Conservation (phyloP, 73 alveolate species). For the Paramecium caudatum region DNA sequence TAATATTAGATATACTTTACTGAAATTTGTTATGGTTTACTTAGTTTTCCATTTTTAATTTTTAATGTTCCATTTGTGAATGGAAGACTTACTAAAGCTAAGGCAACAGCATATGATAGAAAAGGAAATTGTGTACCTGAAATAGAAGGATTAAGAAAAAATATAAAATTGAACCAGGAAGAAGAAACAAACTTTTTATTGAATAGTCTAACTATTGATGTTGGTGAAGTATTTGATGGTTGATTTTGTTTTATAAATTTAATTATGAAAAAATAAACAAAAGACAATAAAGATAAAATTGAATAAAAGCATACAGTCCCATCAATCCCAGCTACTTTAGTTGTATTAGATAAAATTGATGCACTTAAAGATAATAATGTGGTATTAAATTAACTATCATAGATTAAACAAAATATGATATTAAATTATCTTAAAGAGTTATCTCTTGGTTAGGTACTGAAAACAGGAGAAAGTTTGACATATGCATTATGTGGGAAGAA, state of each 20-base stretch:
- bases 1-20: constrained; percentile 57
- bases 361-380: constrained; percentile 17
- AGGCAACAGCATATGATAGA: constrained; percentile 74
- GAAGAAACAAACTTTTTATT: constrained; percentile 13
- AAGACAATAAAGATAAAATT: constrained; percentile 8
- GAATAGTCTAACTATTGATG: constrained; percentile 28
- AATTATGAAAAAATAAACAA: neutral
- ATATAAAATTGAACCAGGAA: neutral
- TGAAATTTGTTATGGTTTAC: constrained; percentile 68
- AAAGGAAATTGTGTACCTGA: constrained; percentile 73
- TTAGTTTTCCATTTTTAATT: constrained; percentile 73
- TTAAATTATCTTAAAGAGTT: constrained; percentile 11
- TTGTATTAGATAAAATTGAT: constrained; percentile 5
- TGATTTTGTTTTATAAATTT: constrained; percentile 31
- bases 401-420: constrained; percentile 25
- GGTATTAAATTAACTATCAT: neutral
- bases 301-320: neutral
- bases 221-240: constrained; percentile 64
- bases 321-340: neutral
- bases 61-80: constrained; percentile 63
- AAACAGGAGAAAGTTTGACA: neutral
- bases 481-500: constrained; percentile 30
- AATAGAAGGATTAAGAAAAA: neutral
- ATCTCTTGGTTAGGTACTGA: constrained; percentile 1
- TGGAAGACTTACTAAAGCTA: constrained; percentile 71